Base-by-base conservation (phyloP, 1,284 basidiomycete genomes). In the Garcileccinum viscosum region DNA sequence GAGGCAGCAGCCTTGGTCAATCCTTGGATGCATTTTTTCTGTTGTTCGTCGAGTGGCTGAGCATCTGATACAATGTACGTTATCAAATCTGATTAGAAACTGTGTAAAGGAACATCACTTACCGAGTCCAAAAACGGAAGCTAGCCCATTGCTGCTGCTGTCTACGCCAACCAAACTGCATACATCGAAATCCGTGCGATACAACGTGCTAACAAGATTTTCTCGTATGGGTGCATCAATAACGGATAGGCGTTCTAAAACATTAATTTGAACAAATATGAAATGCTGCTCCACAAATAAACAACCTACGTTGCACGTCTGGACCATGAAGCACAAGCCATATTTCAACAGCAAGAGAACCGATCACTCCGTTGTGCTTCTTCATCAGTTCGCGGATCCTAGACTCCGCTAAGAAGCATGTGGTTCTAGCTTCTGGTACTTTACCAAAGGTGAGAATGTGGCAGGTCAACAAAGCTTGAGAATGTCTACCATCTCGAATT, bases 381-480 rank as follows among this genome's bases (percentile, higher is more conserved):
- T n/a, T 42, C 1, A 77, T 70, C 37, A 79, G 33, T 14, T 75
- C 22, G 14, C 33, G 56, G 22, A 77, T 56, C 56, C 67, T 70
- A 7, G 64, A 56, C 30, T 61, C 71, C 30, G 72, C 67, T 19
- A 0, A 0, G 4, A 27, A 17, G 19, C 76, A 79, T 11, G 38
- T 32, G 5, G 4, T 2, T 30, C 15, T 63, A 5, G 9, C 9
- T 30, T 19, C 50, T 8, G 63, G 65, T 73, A 8, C 19, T 17
- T 68, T 35, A 62, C 7, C 1, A 33, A 0, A 7, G 8, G 35
- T 19, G 38, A 6, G 4, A 56, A 30, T 12, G 4, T n/a, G n/a
- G 33, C 30, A 11, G 11, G 4, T 22, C 22, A 17, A 19, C 3
- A 53, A 7, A n/a, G n/a, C n/a, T n/a, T n/a, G n/a, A 63, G 1